Conservation (phyloP, 192 early-diverging fungal genomes). For the Kickxella alabastrina region DNA sequence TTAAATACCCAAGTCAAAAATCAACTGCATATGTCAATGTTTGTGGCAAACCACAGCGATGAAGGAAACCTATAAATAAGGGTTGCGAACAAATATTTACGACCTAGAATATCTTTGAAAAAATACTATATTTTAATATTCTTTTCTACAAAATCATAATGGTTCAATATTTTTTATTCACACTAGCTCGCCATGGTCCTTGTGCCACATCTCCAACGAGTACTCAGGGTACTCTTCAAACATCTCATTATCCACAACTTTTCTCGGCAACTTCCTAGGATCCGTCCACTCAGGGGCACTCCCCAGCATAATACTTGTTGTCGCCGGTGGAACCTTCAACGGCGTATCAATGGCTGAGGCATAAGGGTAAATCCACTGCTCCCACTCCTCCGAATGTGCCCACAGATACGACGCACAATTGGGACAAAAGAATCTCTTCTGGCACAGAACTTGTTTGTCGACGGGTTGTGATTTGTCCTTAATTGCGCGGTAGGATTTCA, state of each 20-base stretch:
- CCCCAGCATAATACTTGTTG: conserved; percentile 46
- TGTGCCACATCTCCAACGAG: conserved; percentile 61
- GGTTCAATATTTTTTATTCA: too few relatives aligned
- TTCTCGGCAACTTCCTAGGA: conserved; percentile 16
- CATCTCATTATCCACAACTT: conserved; percentile 12
- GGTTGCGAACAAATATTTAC: too few relatives aligned
- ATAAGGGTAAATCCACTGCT: conserved; percentile 43
- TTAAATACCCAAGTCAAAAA: too few relatives aligned
- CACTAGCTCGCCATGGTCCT: conserved; percentile 29
- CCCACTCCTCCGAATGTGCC: conserved; percentile 23
- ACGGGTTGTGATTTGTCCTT: conserved; percentile 33
- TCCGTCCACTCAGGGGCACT: conserved; percentile 50
- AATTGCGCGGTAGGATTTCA: conserved; percentile 47
- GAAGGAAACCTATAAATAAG: too few relatives aligned
- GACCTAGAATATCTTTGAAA: too few relatives aligned
- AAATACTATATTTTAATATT: too few relatives aligned
- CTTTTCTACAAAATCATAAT: too few relatives aligned
- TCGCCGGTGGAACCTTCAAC: conserved; percentile 40
- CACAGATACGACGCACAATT: conserved; percentile 58
- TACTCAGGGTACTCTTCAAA: conserved; percentile 55
- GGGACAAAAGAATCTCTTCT: conserved; percentile 56
- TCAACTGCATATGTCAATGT: too few relatives aligned
- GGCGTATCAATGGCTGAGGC: conserved; percentile 59
- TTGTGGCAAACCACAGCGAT: too few relatives aligned
- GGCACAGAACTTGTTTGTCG: conserved; percentile 43